Base-by-base conservation (phyloP, 108 stramenopile species). In the Bacterosira constricta region DNA sequence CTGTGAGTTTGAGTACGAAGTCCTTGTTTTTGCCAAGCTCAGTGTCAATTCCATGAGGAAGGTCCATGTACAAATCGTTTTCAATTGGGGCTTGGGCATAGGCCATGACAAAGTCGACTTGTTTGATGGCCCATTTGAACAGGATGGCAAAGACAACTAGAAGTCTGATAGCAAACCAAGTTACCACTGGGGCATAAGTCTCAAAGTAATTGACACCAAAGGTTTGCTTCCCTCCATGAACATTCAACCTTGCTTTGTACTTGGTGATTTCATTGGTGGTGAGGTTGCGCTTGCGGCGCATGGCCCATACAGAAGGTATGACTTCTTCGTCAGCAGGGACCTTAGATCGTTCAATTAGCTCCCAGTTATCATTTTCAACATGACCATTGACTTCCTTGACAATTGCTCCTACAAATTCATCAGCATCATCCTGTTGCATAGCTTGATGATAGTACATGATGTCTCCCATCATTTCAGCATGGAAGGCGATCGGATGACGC, bases 1-100 rank as follows among this genome's bases (percentile, higher is more conserved):
- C 50, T 10, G 38, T 4, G 15, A 83, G 23, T 32, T 75, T 57
- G 11, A 84, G n/a, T 5, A 84, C 77, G 39, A 75, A 73, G 20
- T 73, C 72, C 55, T 56, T 66, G 12, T 51, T 20, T 0, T 75
- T 39, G 0, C 51, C 82, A 3, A 13, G 39, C 3, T 12, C 6
- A 4, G 59, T 39, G 11, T 66, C 41, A 31, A 83, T 73, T 1
- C 86, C 86, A 30, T 55, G 52, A 11, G 83, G 86, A 3, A 87
- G 31, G 13, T 81, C 56, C 86, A 86, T 83, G 71, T 71, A 86
- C 11, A 81, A 12, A 5, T 54, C 55, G 0, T 36, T 11, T 31
- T 83, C 73, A 26, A 71, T 71, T 21, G 63, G 61, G 6, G 82
- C 86, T 60, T 86, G 86, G 0, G 82, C 52, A 49, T 49, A 87